Evolutionary conservation across 169 alveolate species (phyloP), one percentile per base, ranked within the genome.

Genomic region (Eimeria sp.): DNA sequence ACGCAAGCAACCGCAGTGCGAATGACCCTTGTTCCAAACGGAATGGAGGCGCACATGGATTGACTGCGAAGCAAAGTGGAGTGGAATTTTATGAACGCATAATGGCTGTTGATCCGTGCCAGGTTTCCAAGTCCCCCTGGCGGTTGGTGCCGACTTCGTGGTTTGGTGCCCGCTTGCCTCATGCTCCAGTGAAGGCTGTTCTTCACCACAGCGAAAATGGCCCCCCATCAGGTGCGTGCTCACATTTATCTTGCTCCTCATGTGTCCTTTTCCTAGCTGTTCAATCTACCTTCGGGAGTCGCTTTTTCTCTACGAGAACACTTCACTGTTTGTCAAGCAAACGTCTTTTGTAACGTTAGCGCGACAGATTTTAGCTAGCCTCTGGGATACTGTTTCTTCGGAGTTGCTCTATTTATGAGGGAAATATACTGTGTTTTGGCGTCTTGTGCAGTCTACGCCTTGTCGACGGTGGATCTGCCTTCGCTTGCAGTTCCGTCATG

Each of bases 81-180:
- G 47, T 70, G 49, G 34, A 25, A 70, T 67, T 47, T n/a, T 40
- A 5, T 40, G 76, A 22, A n/a, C 14, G 18, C 76, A 27, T 30
- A 1, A 9, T 14, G 13, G 4, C 80, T 27, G 47, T 34, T 30
- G 27, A 49, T 70, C 51, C 34, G 5, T 34, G 78, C 51, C 93
- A 92, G 96, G 96, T 92, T 30, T 92, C 96, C 5, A 67, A 70
- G 93, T 92, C 96, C 27, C 89, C 93, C 87, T 30, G 63, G 80
- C 70, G 75, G 45, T 58, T 78, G 40, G 78, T 25, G 40, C 96
- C 96, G 25, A 63, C 96, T 7, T n/a, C 87, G 25, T 92, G 93
- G 93, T 61, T 61, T 25, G 96, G 96, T 2, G 76, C 92, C 88
- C 96, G 96, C 76, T 65, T 92, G 70, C 96, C 96, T 2, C 96